Conservation (phyloP, 2,329 filamentous ascomycete species). For the Dryadomyces quercivorus region DNA sequence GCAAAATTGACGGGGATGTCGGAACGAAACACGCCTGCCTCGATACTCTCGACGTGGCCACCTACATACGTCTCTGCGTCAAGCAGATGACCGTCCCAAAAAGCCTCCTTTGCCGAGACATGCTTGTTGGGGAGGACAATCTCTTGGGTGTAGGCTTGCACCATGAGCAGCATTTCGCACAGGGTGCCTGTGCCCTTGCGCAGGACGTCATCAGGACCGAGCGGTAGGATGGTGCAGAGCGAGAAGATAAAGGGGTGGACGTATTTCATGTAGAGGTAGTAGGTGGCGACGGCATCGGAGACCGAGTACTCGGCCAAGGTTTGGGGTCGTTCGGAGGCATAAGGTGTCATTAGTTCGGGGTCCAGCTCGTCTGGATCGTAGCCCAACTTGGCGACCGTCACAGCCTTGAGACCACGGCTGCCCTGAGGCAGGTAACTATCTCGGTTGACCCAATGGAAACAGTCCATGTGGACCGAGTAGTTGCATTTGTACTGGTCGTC, state of each 20-base stretch:
- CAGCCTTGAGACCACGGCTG: conserved; percentile 91
- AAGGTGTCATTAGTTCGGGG: conserved; percentile 91
- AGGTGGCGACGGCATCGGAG: conserved; percentile 95
- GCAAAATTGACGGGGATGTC: conserved; percentile 93
- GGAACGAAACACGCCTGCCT: conserved; percentile 89
- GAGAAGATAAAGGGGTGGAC: conserved; percentile 99
- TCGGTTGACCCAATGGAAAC: conserved; percentile 97
- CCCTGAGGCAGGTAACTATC: conserved; percentile 96
- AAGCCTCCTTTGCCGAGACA: conserved; percentile 76
- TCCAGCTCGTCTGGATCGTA: conserved; percentile 98
- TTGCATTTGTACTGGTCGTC: conserved; percentile 96
- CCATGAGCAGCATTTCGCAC: conserved; percentile 99
- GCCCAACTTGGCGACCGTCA: conserved; percentile 93
- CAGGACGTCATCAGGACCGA: conserved; percentile 84
- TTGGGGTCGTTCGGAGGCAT: conserved; percentile 81
- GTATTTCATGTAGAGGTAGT: conserved; percentile 99
- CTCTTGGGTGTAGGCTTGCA: conserved; percentile 83
- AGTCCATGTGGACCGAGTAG: conserved; percentile 97
- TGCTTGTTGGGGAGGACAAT: conserved; percentile 97
- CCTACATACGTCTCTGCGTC: conserved; percentile 98
- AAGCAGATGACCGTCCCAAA: conserved; percentile 91
- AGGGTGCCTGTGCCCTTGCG: conserved; percentile 94
- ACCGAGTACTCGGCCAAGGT: conserved; percentile 96
- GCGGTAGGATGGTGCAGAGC: conserved; percentile 86
- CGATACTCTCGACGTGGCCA: conserved; percentile 97